Base-by-base conservation (phyloP, 2,329 filamentous ascomycete species). In the Colletotrichum cuscutae region DNA sequence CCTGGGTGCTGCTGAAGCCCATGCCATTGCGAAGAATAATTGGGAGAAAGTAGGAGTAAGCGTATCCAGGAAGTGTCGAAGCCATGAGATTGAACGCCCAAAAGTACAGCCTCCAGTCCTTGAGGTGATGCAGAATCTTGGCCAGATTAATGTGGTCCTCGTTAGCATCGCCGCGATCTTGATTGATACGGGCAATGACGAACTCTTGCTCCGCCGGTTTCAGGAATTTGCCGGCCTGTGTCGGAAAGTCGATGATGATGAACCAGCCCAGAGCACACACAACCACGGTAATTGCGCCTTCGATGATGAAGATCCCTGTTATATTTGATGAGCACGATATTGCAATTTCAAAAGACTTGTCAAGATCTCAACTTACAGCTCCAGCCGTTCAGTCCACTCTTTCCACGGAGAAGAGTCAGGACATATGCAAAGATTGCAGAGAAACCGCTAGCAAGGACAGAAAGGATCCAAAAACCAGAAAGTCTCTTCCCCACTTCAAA, bases 51-150 rank as follows among this genome's bases (percentile, higher is more conserved):
- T 46, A 46, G 13, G 42, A 46, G 42, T 46, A 46, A 1, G 79
- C 78, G 68, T 82, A 82, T 6, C 77, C 77, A 0, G 79, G 78
- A 59, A 77, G 75, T 35, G 76, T 80, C 65, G 77, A 79, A 52
- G 77, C 77, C 78, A 81, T 74, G 74, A 79, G 76, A 68, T 78
- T 80, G 72, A 80, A 80, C 19, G 78, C 79, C 78, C 78, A 81
- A 68, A 81, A 76, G 74, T 81, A 79, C 2, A 81, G 64, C 65
- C 81, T 80, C 80, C 81, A 82, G 72, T 82, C 80, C 37, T 76
- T 77, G 32, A 82, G 75, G 66, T 79, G 78, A 3, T 75, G 52
- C 13, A 81, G 15, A 15, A 80, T 77, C 19, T 76, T 76, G 8
- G 68, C 64, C 1, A 67, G n/a, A 1, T 78, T 79, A 11, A 81